These are phyloP conservation scores for Liriodendron chinense DNA, from an alignment of 164 flowering plant genomes.

Conservation along the genomic window DNA sequence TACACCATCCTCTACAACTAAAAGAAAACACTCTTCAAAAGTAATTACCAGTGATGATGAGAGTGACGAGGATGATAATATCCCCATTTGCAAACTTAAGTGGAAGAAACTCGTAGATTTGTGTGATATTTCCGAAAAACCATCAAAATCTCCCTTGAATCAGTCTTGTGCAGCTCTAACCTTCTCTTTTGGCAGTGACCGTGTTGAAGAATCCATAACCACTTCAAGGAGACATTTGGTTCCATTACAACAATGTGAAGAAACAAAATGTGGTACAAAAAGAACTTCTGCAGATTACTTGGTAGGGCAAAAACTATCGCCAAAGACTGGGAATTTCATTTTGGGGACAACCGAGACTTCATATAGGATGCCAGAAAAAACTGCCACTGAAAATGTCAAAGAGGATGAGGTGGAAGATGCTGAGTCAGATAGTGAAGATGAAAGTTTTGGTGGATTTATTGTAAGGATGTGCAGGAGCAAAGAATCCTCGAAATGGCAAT, in stretches of 20 bases:
- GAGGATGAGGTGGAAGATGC: constrained; percentile 30
- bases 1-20: constrained; percentile 21
- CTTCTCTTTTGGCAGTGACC: constrained; percentile 4
- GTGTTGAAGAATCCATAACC: constrained; percentile 4
- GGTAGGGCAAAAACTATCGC: neutral
- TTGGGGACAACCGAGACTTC: constrained; percentile 6
- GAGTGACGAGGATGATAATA: constrained; percentile 42
- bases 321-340: neutral
- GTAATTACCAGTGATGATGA: constrained; percentile 38
- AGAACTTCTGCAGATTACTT: constrained; percentile 5
- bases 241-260: constrained; percentile 24
- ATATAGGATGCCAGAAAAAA: constrained; percentile 7
- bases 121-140: neutral
- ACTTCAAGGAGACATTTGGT: constrained; percentile 31
- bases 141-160: constrained; percentile 6
- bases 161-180: constrained; percentile 4
- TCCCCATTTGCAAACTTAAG: constrained; percentile 39
- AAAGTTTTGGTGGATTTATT: constrained; percentile 47
- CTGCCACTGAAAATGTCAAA: constrained; percentile 14
- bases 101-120: constrained; percentile 16
- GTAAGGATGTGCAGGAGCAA: constrained; percentile 40
- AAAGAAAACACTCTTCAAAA: constrained; percentile 35
- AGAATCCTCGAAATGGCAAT: constrained; percentile 41
- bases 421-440: constrained; percentile 35
- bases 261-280: constrained; percentile 3